phyloP scores from a whole-genome alignment of 208 protist genomes.

The Porcisia hertigi region DNA sequence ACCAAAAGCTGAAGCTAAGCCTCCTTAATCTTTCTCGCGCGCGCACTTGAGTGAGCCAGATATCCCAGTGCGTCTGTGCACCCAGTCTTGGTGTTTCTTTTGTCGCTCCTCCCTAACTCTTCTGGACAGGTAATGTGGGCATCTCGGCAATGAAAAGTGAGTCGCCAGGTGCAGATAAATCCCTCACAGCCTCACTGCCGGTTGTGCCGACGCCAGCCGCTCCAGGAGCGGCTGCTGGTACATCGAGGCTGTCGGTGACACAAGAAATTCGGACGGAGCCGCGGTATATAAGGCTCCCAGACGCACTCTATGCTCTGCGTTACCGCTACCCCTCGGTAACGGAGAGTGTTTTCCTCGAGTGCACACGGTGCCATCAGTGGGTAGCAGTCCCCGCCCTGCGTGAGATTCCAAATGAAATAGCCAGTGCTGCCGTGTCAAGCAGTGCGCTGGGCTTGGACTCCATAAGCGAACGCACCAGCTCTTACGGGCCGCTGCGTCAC shows the following conservation, averaged over 20 bases:
- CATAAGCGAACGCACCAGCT: slow-evolving; percentile 5
- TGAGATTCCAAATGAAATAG: slow-evolving; percentile 38
- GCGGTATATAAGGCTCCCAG: slow-evolving; percentile 68
- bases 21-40: background rate
- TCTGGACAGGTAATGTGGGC: background rate
- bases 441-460: slow-evolving; percentile 16
- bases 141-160: slow-evolving; percentile 2
- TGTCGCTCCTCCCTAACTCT: background rate
- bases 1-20: background rate
- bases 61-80: background rate
- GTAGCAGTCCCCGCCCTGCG: slow-evolving; percentile 51
- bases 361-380: slow-evolving; percentile 77
- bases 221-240: background rate
- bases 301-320: slow-evolving; percentile 45
- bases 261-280: slow-evolving; percentile 10
- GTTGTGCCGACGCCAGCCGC: background rate
- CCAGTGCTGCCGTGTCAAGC: slow-evolving; percentile 8
- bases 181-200: slow-evolving; percentile 1
- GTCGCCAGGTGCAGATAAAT: slow-evolving; percentile 1
- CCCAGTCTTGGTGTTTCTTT: background rate
- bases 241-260: background rate
- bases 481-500: slow-evolving; percentile 14
- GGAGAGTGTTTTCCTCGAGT: slow-evolving; percentile 67
- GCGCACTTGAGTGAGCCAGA: background rate
- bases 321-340: slow-evolving; percentile 63